phyloP scores from a whole-genome alignment of 2,329 filamentous ascomycete genomes.

The Emmonsiellopsis sp. region DNA sequence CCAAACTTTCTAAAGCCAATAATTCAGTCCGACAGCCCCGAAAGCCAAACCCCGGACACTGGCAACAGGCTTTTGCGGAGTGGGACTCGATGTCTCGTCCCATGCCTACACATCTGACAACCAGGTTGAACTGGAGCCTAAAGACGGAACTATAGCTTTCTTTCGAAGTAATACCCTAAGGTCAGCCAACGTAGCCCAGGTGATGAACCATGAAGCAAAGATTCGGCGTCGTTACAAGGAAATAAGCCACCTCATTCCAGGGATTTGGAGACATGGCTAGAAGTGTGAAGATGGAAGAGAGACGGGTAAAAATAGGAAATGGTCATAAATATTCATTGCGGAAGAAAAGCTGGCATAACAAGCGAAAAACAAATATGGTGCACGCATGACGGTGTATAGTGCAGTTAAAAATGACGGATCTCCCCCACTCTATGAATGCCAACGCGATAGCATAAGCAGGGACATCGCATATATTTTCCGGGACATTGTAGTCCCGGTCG shows the following conservation, averaged over 20 bases:
- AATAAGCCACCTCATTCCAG: background rate
- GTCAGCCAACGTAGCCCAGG: background rate
- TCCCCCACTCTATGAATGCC: background rate
- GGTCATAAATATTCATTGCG: conserved; percentile 4
- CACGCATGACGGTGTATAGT: background rate
- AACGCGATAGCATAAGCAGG: background rate
- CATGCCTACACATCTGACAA: background rate
- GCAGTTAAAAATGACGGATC: background rate
- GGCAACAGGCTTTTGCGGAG: background rate
- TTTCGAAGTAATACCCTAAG: background rate
- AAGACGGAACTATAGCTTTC: background rate
- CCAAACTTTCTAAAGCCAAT: background rate
- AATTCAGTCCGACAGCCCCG: background rate
- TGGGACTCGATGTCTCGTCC: too few relatives aligned
- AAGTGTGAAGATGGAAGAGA: background rate
- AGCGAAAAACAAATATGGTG: background rate
- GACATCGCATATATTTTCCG: background rate
- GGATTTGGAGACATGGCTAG: background rate
- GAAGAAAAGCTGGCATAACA: background rate
- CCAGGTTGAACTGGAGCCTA: background rate
- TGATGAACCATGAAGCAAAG: too few relatives aligned
- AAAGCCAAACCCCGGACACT: background rate
- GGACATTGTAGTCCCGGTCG: background rate
- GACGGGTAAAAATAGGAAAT: background rate
- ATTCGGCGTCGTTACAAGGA: background rate